Evolutionary conservation across 2,329 filamentous ascomycete species (phyloP).

Genomic region (Pseudocercospora ulei): DNA sequence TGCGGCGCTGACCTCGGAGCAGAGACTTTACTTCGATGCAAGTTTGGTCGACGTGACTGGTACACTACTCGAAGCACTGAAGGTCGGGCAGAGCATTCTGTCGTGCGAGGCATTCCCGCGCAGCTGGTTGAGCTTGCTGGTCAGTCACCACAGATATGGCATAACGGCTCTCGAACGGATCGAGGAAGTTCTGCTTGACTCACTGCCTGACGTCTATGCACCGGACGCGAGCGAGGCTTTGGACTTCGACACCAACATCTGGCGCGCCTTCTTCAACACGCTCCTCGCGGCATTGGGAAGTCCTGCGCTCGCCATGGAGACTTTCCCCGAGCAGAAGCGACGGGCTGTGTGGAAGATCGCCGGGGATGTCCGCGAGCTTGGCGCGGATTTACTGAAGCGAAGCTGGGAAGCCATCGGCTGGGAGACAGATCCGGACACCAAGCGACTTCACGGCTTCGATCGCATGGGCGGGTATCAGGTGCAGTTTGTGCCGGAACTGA

Average conservation of each 20-base stretch:
- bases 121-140: conserved; percentile 84
- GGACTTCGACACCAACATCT: conserved; percentile 81
- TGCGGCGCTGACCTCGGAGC: conserved; percentile 39
- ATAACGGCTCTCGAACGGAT: conserved; percentile 79
- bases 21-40: conserved; percentile 30
- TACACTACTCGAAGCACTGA: conserved; percentile 67
- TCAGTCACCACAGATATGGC: conserved; percentile 53
- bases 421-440: conserved; percentile 77
- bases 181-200: conserved; percentile 66
- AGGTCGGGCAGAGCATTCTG: conserved; percentile 80
- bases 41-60: conserved; percentile 58
- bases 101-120: conserved; percentile 80
- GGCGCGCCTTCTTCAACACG: conserved; percentile 86
- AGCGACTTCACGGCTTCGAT: conserved; percentile 62
- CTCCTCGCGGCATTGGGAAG: conserved; percentile 83
- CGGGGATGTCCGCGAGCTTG: conserved; percentile 84
- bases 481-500: conserved; percentile 87
- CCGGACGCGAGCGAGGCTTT: conserved; percentile 50
- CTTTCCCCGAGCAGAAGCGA: conserved; percentile 92
- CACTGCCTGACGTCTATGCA: conserved; percentile 77
- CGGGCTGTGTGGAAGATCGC: conserved; percentile 98
- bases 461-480: conserved; percentile 96
- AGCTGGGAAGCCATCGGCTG: conserved; percentile 96
- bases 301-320: conserved; percentile 79
- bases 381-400: conserved; percentile 70